Conservation (phyloP, 2,329 filamentous ascomycete species). For the Aspergillus sp. region DNA sequence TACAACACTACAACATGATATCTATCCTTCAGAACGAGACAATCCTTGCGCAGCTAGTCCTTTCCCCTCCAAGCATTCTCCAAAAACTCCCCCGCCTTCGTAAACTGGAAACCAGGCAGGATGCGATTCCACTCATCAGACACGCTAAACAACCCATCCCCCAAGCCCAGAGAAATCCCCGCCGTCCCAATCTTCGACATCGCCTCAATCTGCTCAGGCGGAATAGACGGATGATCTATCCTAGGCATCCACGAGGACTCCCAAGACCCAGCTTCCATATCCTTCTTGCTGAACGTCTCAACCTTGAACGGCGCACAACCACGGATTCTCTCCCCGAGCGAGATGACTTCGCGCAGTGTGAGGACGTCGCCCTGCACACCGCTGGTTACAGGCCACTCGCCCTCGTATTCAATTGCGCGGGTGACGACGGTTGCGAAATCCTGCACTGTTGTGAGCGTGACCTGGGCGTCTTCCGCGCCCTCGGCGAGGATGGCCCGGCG, state of each 20-base stretch:
- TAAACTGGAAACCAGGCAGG: constrained; percentile 7
- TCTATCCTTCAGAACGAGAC: no score
- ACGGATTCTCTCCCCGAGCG: background rate
- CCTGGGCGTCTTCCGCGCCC: background rate
- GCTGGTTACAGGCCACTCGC: constrained; percentile 9
- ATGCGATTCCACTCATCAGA: constrained; percentile 9
- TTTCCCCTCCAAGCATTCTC: background rate
- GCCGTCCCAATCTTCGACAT: background rate
- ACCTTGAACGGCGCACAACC: background rate
- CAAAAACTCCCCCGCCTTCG: constrained; percentile 1
- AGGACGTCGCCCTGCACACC: constrained; percentile 1
- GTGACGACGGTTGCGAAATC: constrained; percentile 4
- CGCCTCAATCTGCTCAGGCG: background rate
- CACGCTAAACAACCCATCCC: background rate
- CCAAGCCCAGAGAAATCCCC: background rate
- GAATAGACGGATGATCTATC: constrained; percentile 6
- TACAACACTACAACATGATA: no score
- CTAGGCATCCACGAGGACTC: constrained; percentile 2
- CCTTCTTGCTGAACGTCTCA: background rate
- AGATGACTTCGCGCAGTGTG: background rate
- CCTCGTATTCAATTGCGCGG: constrained; percentile 3
- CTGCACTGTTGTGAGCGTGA: background rate
- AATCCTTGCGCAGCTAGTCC: background rate
- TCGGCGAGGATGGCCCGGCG: constrained; percentile 1
- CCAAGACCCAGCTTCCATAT: background rate